A percentile compares a stretch with the other conserved stretches of the same genome.
Evolutionary conservation across 1,284 basidiomycete genomes (phyloP).

Genomic region (Leccinum subspadiceum): DNA sequence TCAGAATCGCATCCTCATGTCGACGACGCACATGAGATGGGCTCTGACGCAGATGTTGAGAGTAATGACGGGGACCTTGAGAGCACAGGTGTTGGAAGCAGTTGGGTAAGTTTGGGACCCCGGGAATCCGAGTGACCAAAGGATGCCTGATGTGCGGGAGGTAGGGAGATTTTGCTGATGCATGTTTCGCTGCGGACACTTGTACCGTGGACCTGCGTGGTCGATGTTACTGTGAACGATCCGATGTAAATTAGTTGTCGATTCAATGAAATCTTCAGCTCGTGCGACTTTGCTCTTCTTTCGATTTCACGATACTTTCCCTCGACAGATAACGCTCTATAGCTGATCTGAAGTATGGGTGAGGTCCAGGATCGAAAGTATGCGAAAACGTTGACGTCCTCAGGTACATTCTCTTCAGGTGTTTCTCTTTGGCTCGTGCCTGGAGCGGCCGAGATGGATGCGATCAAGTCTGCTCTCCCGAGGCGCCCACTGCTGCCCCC

Average conservation of each 20-base stretch:
- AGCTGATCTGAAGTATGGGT: slow-evolving; percentile 19
- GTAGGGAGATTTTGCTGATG: neutral
- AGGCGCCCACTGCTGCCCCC: slow-evolving; percentile 16
- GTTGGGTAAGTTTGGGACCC: slow-evolving; percentile 62
- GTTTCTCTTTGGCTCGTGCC: slow-evolving; percentile 67
- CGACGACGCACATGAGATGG: slow-evolving; percentile 35
- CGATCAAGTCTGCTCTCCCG: slow-evolving; percentile 48
- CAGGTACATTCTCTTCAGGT: slow-evolving; percentile 35
- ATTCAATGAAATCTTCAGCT: neutral
- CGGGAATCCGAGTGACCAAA: slow-evolving; percentile 21
- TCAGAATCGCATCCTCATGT: slow-evolving; percentile 10
- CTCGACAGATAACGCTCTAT: neutral
- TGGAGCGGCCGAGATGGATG: slow-evolving; percentile 34
- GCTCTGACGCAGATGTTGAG: slow-evolving; percentile 67
- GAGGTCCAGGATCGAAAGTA: slow-evolving; percentile 5
- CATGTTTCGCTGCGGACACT: neutral
- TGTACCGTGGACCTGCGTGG: neutral
- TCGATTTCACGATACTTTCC: neutral
- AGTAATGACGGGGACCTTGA: slow-evolving; percentile 52
- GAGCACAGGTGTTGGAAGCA: slow-evolving; percentile 45
- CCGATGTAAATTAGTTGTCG: slow-evolving; percentile 18
- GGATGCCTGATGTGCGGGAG: neutral
- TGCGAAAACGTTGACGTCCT: neutral
- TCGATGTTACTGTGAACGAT: neutral
- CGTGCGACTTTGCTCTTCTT: neutral